Percentiles rank a stretch among this genome's conserved stretches.
These are phyloP conservation scores for Solanum stenotomum DNA, from an alignment of 257 asterid species.

Conservation along the genomic window DNA sequence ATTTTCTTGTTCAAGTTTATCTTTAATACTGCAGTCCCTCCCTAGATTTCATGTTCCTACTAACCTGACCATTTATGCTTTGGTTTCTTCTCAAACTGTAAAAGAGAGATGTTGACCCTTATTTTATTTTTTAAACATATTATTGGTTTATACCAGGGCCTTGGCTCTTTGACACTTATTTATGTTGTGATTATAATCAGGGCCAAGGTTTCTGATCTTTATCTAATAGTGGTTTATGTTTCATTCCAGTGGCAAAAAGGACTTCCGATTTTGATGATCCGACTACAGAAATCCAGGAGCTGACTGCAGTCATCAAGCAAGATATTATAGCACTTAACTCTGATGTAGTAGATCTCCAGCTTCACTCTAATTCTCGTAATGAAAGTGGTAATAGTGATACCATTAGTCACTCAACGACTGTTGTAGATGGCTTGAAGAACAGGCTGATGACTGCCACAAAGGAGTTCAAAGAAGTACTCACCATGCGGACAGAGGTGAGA, in stretches of 20 bases:
- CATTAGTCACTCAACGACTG: constrained; percentile 78
- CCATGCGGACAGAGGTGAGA: constrained; percentile 91
- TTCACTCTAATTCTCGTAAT: constrained; percentile 51
- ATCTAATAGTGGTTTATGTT: neutral
- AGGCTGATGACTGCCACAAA: constrained; percentile 83
- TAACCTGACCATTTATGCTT: neutral
- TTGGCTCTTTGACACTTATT: neutral
- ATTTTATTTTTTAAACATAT: neutral
- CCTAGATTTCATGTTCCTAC: neutral
- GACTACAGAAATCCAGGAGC: constrained; percentile 83
- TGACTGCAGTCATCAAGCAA: constrained; percentile 88
- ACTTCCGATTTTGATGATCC: constrained; percentile 92
- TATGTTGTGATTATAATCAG: neutral
- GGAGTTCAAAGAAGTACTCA: constrained; percentile 92
- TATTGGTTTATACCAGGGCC: neutral
- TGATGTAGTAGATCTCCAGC: constrained; percentile 87
- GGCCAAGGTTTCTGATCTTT: neutral
- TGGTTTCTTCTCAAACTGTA: neutral
- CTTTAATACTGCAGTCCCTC: neutral
- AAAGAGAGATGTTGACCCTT: neutral
- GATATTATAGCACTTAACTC: constrained; percentile 89
- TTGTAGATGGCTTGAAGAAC: constrained; percentile 87
- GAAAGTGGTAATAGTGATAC: constrained; percentile 61
- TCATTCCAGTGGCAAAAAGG: constrained; percentile 78
- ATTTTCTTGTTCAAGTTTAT: neutral